phyloP scores from a whole-genome alignment of 805 yeast genomes.

The Candida chilensis region DNA sequence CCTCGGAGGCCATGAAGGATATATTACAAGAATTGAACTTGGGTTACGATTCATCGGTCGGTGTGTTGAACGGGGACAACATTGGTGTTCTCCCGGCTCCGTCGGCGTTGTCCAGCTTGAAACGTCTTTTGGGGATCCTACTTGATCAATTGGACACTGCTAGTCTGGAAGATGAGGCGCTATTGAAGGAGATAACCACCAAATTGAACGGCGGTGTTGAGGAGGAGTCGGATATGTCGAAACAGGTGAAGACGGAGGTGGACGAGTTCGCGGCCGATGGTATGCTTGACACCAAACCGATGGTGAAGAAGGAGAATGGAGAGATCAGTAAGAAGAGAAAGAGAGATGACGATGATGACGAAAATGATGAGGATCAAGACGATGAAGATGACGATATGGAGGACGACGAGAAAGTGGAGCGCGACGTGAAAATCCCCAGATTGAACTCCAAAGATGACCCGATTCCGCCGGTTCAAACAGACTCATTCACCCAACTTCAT shows the following conservation, averaged over 20 bases:
- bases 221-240: slow-evolving; percentile 2
- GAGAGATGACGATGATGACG: slow-evolving; percentile 4
- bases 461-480: slow-evolving; percentile 37
- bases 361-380: slow-evolving; percentile 3
- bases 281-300: slow-evolving; percentile 2
- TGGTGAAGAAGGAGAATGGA: slow-evolving; percentile 1
- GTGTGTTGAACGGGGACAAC: slow-evolving; percentile 51
- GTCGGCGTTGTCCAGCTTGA: slow-evolving; percentile 33
- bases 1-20: slow-evolving; percentile 36
- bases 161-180: slow-evolving; percentile 5
- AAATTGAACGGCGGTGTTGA: slow-evolving; percentile 6
- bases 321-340: not conserved
- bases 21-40: slow-evolving; percentile 44
- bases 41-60: slow-evolving; percentile 49
- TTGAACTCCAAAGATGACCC: slow-evolving; percentile 19
- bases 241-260: slow-evolving; percentile 1
- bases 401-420: slow-evolving; percentile 4
- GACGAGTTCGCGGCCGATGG: slow-evolving; percentile 6
- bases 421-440: slow-evolving; percentile 4
- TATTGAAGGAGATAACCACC: slow-evolving; percentile 6
- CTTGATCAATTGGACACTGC: slow-evolving; percentile 13
- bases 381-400: slow-evolving; percentile 3
- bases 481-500: slow-evolving; percentile 37
- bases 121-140: slow-evolving; percentile 19
- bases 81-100: slow-evolving; percentile 31